These are phyloP conservation scores for Penicillium sp. DNA, from an alignment of 2,329 filamentous ascomycete genomes.

Conservation along the genomic window DNA sequence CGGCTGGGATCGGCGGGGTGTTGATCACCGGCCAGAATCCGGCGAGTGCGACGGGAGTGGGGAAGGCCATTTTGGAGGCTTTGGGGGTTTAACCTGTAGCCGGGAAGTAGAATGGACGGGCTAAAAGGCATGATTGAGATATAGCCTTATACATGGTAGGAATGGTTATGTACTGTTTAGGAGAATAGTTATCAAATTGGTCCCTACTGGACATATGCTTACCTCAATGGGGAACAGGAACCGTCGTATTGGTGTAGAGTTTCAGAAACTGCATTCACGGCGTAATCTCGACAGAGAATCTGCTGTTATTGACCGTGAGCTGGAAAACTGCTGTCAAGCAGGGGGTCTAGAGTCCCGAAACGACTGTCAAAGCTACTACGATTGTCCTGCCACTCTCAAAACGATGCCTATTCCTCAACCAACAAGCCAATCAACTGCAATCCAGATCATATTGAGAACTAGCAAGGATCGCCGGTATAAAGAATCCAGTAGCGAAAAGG, in stretches of 20 bases:
- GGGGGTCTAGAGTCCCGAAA: neutral
- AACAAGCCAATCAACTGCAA: neutral
- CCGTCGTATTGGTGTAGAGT: no score
- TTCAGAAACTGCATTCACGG: no score
- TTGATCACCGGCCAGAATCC: conserved; percentile 55
- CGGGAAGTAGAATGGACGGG: no score
- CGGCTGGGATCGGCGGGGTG: conserved; percentile 28
- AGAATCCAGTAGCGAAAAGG: conserved; percentile 29
- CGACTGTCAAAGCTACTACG: neutral
- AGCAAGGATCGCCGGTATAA: conserved; percentile 20
- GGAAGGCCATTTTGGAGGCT: conserved; percentile 45
- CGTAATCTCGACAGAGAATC: no score
- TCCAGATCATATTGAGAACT: conserved; percentile 20
- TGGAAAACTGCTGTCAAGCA: neutral
- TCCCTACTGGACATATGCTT: no score
- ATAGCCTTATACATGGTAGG: no score
- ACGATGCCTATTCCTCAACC: neutral
- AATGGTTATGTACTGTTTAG: no score
- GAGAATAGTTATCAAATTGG: no score
- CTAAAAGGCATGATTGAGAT: no score
- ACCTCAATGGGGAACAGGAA: no score
- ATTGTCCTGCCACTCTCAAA: neutral
- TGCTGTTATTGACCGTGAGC: no score
- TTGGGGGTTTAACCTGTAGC: conserved; percentile 20
- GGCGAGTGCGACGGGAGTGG: conserved; percentile 45